Evolutionary conservation across 352 stramenopile species (phyloP).

Genomic region (Elongisporangium senticosum): DNA sequence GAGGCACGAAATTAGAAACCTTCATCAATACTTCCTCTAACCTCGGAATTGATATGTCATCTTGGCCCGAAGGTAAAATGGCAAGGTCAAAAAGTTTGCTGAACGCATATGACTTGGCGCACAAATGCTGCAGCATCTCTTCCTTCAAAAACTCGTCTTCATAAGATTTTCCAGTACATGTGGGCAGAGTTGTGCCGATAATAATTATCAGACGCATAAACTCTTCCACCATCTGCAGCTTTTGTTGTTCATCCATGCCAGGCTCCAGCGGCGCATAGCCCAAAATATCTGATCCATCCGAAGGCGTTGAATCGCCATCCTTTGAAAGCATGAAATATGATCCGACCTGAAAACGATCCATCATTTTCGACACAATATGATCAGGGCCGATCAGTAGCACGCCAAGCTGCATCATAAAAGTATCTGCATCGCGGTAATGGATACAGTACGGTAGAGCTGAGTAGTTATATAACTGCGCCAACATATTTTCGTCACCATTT

Average conservation of each 20-base stretch:
- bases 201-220: constrained; percentile 77
- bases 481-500: constrained; percentile 88
- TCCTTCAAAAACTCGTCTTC: constrained; percentile 73
- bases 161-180: constrained; percentile 41
- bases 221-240: constrained; percentile 77
- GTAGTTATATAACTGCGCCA: constrained; percentile 88
- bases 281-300: constrained; percentile 12
- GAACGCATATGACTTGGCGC: constrained; percentile 71
- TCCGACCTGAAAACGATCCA: constrained; percentile 76
- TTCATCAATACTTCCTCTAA: constrained; percentile 55
- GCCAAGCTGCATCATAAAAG: constrained; percentile 74
- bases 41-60: constrained; percentile 63
- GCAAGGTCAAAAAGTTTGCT: constrained; percentile 79
- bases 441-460: constrained; percentile 83
- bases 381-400: constrained; percentile 63
- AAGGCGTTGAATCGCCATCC: background rate
- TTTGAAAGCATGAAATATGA: constrained; percentile 45
- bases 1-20: constrained; percentile 70
- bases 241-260: constrained; percentile 68
- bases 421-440: constrained; percentile 79
- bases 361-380: constrained; percentile 51
- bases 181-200: constrained; percentile 69
- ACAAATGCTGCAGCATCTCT: constrained; percentile 85
- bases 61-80: constrained; percentile 76
- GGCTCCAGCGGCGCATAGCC: constrained; percentile 49